These are phyloP conservation scores for Nasturtium officinale DNA, from an alignment of 345 rosid genomes.

Conservation along the genomic window DNA sequence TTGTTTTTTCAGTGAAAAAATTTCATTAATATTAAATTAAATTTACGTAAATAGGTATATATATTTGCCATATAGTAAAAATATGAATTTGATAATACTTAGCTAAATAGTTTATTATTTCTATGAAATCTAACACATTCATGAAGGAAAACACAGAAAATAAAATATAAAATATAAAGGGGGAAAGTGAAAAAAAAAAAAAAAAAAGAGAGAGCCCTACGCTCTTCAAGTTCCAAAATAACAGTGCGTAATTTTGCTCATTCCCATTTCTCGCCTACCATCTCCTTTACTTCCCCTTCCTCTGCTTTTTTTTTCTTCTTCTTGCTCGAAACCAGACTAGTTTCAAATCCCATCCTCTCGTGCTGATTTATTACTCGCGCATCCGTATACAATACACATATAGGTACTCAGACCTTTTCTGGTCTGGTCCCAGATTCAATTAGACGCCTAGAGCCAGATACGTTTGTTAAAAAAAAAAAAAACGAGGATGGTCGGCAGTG, in stretches of 20 bases:
- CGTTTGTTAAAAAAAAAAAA: slow-evolving; percentile 18
- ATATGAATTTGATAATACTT: background rate
- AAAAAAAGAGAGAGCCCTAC: slow-evolving; percentile 39
- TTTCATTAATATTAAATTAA: no score
- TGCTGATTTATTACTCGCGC: slow-evolving; percentile 27
- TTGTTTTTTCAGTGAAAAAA: no score
- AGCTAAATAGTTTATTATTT: background rate
- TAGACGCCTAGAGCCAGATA: slow-evolving; percentile 33
- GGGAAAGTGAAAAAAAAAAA: background rate
- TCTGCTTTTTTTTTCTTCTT: slow-evolving; percentile 19
- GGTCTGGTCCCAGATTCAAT: slow-evolving; percentile 39
- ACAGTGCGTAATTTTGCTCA: background rate
- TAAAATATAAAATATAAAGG: background rate
- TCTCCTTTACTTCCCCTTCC: background rate
- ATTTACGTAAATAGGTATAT: background rate
- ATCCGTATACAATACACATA: slow-evolving; percentile 19
- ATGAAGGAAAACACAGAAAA: background rate
- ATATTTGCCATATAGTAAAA: no score
- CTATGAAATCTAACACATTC: background rate
- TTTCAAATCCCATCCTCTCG: slow-evolving; percentile 42
- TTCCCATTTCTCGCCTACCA: slow-evolving; percentile 25
- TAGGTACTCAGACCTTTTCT: slow-evolving; percentile 2
- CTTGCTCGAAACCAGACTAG: slow-evolving; percentile 9
- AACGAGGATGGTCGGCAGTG: slow-evolving; percentile 73
- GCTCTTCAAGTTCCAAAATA: slow-evolving; percentile 23